A percentile compares a stretch with the other conserved stretches of the same genome.
Evolutionary conservation across 495 filamentous ascomycete genomes (phyloP).

Genomic region (Cladorrhinum samala): DNA sequence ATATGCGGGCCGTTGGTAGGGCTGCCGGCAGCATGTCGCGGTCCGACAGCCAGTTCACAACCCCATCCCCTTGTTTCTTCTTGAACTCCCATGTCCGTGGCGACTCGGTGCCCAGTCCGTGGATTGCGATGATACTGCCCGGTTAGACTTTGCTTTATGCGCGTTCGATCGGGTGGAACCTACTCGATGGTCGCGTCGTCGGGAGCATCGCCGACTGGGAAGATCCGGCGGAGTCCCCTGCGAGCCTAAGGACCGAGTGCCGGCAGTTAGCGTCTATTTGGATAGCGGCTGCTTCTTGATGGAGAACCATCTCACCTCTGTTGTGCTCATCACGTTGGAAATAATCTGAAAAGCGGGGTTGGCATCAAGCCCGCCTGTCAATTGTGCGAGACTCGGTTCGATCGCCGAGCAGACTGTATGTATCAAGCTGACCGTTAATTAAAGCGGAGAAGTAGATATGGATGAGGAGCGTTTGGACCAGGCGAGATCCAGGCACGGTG

Average conservation of each 20-base stretch:
- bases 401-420: too few species aligned
- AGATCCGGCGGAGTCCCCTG: slow-evolving; percentile 7
- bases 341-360: not conserved
- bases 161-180: slow-evolving; percentile 1
- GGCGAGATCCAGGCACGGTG: not conserved
- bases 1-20: slow-evolving; percentile 21
- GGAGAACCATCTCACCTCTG: slow-evolving; percentile 6
- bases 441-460: not conserved
- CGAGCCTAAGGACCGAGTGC: slow-evolving; percentile 7
- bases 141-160: slow-evolving; percentile 2
- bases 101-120: slow-evolving; percentile 21
- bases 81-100: slow-evolving; percentile 13
- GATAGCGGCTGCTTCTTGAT: not conserved
- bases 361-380: not conserved
- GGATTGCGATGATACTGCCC: slow-evolving; percentile 21
- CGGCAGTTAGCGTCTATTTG: slow-evolving; percentile 7
- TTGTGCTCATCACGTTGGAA: slow-evolving; percentile 6
- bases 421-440: not conserved
- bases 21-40: slow-evolving; percentile 21
- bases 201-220: slow-evolving; percentile 1
- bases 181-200: slow-evolving; percentile 11
- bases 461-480: not conserved
- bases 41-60: slow-evolving; percentile 29
- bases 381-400: not conserved
- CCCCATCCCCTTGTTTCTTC: slow-evolving; percentile 7